Evolutionary conservation across 331 rosid species (phyloP), one percentile per base, ranked within the genome.

Genomic region (Erythrophleum ivorense): DNA sequence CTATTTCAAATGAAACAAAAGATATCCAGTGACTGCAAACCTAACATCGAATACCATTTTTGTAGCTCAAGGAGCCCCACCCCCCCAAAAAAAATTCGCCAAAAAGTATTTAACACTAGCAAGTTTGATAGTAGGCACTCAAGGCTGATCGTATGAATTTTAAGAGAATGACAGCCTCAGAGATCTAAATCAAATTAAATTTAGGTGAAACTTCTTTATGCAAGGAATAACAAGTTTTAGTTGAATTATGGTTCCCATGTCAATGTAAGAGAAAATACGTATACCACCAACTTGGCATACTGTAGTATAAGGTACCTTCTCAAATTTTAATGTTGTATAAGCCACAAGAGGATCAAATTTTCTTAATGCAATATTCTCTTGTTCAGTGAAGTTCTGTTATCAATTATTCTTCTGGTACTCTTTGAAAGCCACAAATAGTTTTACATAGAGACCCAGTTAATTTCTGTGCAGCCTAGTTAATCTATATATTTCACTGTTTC

Each of bases 261-360:
- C 33, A 46, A 73, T 48, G 65, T 83, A 24, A 38, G 74, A 63
- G 50, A 54, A 62, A 80, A 63, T 16, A 65, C 58, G 40, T 71
- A 40, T 58, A 62, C 15, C 31, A 49, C 5, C 65, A 9, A 45
- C 10, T 14, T 53, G 65, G 68, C 49, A 21, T 21, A 15, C 24
- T 10, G 52, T 46, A 0, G 12, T 52, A 15, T 1, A 52, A 46
- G 11, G 11, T 46, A 12, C 52, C 52, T 10, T 46, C 52, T 46
- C 52, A 46, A 46, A 46, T 10, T 9, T 4, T 46, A 46, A 46
- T 0, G 52, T 46, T 41, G 46, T 5, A 48, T 31, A 62, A 24
- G 38, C 80, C 41, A 54, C 54, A 3, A 24, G 15, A 58, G 60
- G 38, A 50, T 59, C 46, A 60, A n/a, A 41, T 33, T 21, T 59